phyloP scores from a whole-genome alignment of 352 stramenopile genomes.

The Phytophthora europaea region DNA sequence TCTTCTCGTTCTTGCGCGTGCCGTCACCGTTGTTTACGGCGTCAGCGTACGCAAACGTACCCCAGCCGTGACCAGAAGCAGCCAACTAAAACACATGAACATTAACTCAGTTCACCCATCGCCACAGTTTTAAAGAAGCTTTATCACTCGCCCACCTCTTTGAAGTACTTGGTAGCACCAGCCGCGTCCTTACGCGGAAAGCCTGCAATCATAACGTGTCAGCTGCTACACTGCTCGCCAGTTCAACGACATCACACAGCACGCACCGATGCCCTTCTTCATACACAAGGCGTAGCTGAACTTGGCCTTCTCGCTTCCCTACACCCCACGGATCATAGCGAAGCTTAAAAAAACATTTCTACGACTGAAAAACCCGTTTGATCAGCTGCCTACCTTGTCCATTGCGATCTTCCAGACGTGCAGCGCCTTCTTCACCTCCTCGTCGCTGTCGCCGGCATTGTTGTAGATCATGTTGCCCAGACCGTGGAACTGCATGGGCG shows the following conservation, averaged over 20 bases:
- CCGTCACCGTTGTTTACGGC: slow-evolving; percentile 82
- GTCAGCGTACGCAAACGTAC: slow-evolving; percentile 84
- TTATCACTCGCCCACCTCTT: slow-evolving; percentile 53
- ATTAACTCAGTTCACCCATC: background rate
- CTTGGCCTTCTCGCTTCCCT: slow-evolving; percentile 86
- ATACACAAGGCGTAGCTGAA: slow-evolving; percentile 88
- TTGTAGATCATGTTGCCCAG: slow-evolving; percentile 89
- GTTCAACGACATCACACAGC: background rate
- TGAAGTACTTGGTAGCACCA: slow-evolving; percentile 73
- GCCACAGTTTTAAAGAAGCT: background rate
- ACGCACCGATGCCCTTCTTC: slow-evolving; percentile 79
- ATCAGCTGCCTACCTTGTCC: slow-evolving; percentile 56
- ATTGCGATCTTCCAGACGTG: slow-evolving; percentile 87
- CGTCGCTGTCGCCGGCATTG: slow-evolving; percentile 67
- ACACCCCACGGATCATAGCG: background rate
- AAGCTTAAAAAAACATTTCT: background rate
- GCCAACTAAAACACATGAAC: slow-evolving; percentile 48
- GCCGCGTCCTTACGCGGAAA: slow-evolving; percentile 67
- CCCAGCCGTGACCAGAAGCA: slow-evolving; percentile 72
- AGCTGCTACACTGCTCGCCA: background rate
- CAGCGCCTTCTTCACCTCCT: slow-evolving; percentile 79
- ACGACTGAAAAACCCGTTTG: background rate
- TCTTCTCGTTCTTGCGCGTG: slow-evolving; percentile 75
- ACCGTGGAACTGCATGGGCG: slow-evolving; percentile 71
- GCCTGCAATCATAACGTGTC: slow-evolving; percentile 30